phyloP scores from a whole-genome alignment of 495 filamentous ascomycete genomes.

The Pyronema domesticum region DNA sequence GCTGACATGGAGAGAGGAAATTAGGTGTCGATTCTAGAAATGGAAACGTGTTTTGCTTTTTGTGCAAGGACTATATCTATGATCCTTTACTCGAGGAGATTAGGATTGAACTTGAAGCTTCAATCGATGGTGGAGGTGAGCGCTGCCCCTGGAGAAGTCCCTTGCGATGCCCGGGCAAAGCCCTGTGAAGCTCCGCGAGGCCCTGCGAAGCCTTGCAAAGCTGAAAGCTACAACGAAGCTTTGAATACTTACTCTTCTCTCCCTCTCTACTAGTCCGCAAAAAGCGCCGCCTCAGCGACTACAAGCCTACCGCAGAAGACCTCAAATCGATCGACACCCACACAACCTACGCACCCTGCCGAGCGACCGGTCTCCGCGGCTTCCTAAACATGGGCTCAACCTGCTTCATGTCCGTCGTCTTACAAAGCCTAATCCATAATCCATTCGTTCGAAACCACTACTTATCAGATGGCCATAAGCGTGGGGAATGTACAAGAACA shows the following conservation, averaged over 20 bases:
- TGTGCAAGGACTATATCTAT: constrained; percentile 72
- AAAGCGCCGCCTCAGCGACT: constrained; percentile 24
- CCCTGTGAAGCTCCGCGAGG: neutral
- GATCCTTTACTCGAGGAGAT: constrained; percentile 67
- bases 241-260: no score
- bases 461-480: constrained; percentile 64
- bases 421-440: constrained; percentile 78
- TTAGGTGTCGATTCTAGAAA: constrained; percentile 66
- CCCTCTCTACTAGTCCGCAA: constrained; percentile 15
- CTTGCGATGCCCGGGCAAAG: no score
- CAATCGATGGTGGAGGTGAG: constrained; percentile 27
- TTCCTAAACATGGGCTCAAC: constrained; percentile 87
- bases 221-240: neutral
- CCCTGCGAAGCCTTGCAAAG: neutral
- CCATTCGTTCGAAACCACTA: constrained; percentile 73
- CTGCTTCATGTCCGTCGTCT: constrained; percentile 81
- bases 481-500: constrained; percentile 42
- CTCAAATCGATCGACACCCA: constrained; percentile 41
- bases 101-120: constrained; percentile 30
- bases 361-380: constrained; percentile 58
- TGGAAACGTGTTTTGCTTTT: constrained; percentile 63
- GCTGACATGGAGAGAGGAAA: neutral
- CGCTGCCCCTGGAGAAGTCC: neutral
- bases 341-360: constrained; percentile 45
- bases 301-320: constrained; percentile 31